Conservation (phyloP, 2,329 filamentous ascomycete species). For the Macroventuria anomochaeta region DNA sequence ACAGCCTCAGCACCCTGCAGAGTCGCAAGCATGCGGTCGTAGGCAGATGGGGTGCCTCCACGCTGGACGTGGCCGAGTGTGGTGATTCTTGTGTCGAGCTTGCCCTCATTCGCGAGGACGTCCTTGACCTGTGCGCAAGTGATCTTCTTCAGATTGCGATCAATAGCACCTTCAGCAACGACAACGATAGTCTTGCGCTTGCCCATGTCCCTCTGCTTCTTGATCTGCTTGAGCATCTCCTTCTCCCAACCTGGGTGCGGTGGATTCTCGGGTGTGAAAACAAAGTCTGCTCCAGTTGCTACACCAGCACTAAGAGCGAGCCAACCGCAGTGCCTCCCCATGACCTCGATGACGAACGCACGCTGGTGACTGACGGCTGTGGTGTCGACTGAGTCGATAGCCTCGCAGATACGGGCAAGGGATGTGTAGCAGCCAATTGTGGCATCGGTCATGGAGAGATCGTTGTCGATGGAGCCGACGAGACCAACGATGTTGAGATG, state of each 20-base stretch:
- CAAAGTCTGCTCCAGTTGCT: slow-evolving; percentile 91
- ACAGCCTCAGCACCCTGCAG: slow-evolving; percentile 67
- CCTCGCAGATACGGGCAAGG: slow-evolving; percentile 89
- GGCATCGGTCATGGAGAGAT: slow-evolving; percentile 94
- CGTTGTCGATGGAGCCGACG: slow-evolving; percentile 97
- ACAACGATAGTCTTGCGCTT: slow-evolving; percentile 99
- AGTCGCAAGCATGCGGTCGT: slow-evolving; percentile 91
- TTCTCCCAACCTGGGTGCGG: slow-evolving; percentile 83
- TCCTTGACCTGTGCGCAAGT: slow-evolving; percentile 81
- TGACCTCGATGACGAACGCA: slow-evolving; percentile 94
- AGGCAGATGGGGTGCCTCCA: slow-evolving; percentile 89
- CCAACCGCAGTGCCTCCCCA: slow-evolving; percentile 98
- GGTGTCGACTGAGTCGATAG: slow-evolving; percentile 95
- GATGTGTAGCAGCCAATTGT: slow-evolving; percentile 98
- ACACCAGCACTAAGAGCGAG: slow-evolving; percentile 95
- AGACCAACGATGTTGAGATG: slow-evolving; percentile 95
- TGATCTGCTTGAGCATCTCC: slow-evolving; percentile 38
- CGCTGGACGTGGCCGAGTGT: slow-evolving; percentile 97
- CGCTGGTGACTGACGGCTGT: slow-evolving; percentile 93
- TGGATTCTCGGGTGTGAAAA: slow-evolving; percentile 96
- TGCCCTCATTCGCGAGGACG: slow-evolving; percentile 80
- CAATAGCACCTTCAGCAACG: slow-evolving; percentile 86
- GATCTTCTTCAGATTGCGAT: slow-evolving; percentile 79
- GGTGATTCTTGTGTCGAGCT: slow-evolving; percentile 90
- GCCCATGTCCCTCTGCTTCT: slow-evolving; percentile 80